These are phyloP conservation scores for Cubamyces sp. DNA, from an alignment of 768 basidiomycete genomes.

Conservation along the genomic window DNA sequence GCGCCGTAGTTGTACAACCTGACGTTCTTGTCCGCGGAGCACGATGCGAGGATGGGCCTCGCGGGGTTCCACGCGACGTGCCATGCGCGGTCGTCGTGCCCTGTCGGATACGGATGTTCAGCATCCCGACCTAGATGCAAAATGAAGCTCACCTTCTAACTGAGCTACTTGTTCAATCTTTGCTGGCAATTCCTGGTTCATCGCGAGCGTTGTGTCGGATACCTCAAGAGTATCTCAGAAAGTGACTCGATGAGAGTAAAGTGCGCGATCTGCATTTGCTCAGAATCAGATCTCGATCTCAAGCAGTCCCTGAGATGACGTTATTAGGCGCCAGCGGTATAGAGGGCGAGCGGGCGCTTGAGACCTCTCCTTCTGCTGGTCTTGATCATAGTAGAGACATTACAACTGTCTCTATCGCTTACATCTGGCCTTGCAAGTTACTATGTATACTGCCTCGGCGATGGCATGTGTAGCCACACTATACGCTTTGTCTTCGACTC, in stretches of 20 bases:
- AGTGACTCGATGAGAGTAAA: conserved; percentile 6
- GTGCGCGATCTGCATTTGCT: neutral
- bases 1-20: conserved; percentile 74
- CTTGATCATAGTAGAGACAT: no score
- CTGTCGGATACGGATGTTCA: conserved; percentile 36
- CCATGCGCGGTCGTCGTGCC: conserved; percentile 89
- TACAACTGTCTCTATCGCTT: no score
- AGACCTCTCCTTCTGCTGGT: no score
- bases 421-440: no score
- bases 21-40: conserved; percentile 93
- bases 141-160: conserved; percentile 19
- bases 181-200: conserved; percentile 20
- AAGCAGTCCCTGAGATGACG: neutral
- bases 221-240: neutral
- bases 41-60: conserved; percentile 84
- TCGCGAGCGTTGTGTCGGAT: neutral
- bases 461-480: no score
- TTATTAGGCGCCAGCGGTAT: no score
- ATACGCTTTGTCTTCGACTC: no score
- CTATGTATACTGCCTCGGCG: no score
- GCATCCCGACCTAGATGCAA: no score
- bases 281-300: conserved; percentile 11
- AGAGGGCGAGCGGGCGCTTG: no score
- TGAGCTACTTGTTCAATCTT: conserved; percentile 15
- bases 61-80: conserved; percentile 86